phyloP scores from a whole-genome alignment of 768 basidiomycete species.

The Amanita rubescens region DNA sequence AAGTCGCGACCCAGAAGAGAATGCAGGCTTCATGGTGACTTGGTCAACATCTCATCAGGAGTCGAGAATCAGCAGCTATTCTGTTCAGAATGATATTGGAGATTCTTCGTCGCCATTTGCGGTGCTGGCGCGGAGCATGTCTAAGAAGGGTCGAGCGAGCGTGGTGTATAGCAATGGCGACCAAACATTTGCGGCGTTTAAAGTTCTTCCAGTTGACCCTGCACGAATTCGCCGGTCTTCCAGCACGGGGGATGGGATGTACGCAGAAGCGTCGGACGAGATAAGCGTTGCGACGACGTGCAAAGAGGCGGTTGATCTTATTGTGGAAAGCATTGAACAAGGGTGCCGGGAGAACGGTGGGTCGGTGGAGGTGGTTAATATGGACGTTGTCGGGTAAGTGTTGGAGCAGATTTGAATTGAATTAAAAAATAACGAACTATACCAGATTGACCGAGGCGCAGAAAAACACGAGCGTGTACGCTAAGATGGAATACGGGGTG shows the following conservation, averaged over 20 bases:
- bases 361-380: constrained; percentile 40
- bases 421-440: neutral
- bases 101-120: constrained; percentile 7
- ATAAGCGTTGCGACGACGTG: constrained; percentile 58
- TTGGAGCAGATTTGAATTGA: neutral
- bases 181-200: constrained; percentile 65
- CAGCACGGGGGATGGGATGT: constrained; percentile 33
- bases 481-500: constrained; percentile 91
- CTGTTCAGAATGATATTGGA: constrained; percentile 63
- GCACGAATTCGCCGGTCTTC: constrained; percentile 41
- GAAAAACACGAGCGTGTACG: constrained; percentile 76
- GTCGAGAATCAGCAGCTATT: constrained; percentile 80
- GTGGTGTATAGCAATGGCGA: constrained; percentile 19
- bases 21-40: constrained; percentile 79
- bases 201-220: constrained; percentile 69
- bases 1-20: constrained; percentile 81
- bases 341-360: constrained; percentile 62
- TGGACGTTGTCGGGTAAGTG: constrained; percentile 78
- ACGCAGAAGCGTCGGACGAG: constrained; percentile 55
- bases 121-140: neutral
- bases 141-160: neutral
- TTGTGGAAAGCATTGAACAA: constrained; percentile 61
- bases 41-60: constrained; percentile 69
- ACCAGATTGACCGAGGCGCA: constrained; percentile 38
- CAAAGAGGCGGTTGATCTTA: constrained; percentile 66